Base-by-base conservation (phyloP, 192 early-diverging fungal genomes). In the Helicostylum pulchrum region DNA sequence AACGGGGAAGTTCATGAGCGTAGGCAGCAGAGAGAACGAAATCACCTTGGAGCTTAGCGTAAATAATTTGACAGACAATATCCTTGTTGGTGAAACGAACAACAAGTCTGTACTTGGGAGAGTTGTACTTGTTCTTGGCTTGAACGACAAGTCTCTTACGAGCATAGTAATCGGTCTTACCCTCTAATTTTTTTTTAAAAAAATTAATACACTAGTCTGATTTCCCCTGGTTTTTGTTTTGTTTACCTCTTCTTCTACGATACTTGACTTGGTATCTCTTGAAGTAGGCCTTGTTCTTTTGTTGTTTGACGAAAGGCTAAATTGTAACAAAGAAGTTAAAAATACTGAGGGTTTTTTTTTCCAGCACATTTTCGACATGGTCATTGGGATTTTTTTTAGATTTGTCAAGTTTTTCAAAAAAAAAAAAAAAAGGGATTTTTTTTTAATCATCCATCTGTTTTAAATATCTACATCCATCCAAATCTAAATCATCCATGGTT, bases 121-220 rank as follows among this genome's bases (percentile, higher is more conserved):
- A 91, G 90, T 99, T 99, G 93, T 99, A 99, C 87, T 97, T 99
- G 93, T 97, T 96, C 92, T 99, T 99, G 71, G 97, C 97, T 85
- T 99, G 97, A 75, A 89, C 85, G n/a, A 98, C 89, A 66, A 99
- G 86, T 75, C 92, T 88, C 92, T 97, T 97, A 76, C 97, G 92
- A 72, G 97, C 94, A 77, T 96, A 97, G 95, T 98, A 99, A 88
- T 99, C 97, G 79, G 97, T 99, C 90, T 99, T 99, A 58, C 97
- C 95, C 93, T 99, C 95, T 95, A 76, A 26, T 26, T n/a, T n/a
- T 62, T 26, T 26, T 36, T 14, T 23, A 62, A 36, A 11, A 11
- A 12, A 50, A 48, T 39, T 43, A 26, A 53, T 26, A n/a, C 2
- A 26, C 26, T 26, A n/a, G n/a, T 61, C 26, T 34, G 0, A 59